A percentile compares a stretch with the other conserved stretches of the same genome.
phyloP scores from a whole-genome alignment of 257 asterid genomes.

The Solanum piurae region DNA sequence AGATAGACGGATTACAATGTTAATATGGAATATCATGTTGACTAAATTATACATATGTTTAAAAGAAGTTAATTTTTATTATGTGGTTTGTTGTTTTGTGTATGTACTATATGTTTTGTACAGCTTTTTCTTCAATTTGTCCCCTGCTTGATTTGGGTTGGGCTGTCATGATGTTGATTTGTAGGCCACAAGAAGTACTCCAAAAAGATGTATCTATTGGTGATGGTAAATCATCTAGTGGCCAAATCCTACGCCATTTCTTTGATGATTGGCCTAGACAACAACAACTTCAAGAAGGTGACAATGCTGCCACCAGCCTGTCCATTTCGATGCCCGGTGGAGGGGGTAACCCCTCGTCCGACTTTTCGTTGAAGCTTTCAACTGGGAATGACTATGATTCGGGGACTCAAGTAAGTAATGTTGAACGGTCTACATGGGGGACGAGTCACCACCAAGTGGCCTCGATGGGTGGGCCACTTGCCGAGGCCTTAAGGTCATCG shows the following conservation, averaged over 20 bases:
- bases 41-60: neutral
- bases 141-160: neutral
- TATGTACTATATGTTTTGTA: neutral
- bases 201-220: slow-evolving; percentile 8
- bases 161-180: neutral
- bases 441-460: slow-evolving; percentile 20
- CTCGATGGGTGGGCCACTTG: slow-evolving; percentile 83
- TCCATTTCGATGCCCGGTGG: slow-evolving; percentile 50
- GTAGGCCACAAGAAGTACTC: slow-evolving; percentile 30
- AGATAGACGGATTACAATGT: neutral
- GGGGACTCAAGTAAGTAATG: neutral
- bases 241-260: slow-evolving; percentile 55
- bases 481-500: slow-evolving; percentile 79
- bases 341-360: slow-evolving; percentile 27
- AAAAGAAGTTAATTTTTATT: neutral
- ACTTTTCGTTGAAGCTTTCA: slow-evolving; percentile 69
- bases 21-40: neutral
- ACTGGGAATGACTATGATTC: slow-evolving; percentile 34
- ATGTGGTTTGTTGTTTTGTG: neutral
- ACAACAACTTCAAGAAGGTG: slow-evolving; percentile 36
- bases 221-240: slow-evolving; percentile 1
- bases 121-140: neutral
- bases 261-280: slow-evolving; percentile 79
- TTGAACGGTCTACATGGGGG: slow-evolving; percentile 33
- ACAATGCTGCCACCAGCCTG: slow-evolving; percentile 38